Evolutionary conservation across 805 yeast species (phyloP).

Genomic region (Ogataea sp.): DNA sequence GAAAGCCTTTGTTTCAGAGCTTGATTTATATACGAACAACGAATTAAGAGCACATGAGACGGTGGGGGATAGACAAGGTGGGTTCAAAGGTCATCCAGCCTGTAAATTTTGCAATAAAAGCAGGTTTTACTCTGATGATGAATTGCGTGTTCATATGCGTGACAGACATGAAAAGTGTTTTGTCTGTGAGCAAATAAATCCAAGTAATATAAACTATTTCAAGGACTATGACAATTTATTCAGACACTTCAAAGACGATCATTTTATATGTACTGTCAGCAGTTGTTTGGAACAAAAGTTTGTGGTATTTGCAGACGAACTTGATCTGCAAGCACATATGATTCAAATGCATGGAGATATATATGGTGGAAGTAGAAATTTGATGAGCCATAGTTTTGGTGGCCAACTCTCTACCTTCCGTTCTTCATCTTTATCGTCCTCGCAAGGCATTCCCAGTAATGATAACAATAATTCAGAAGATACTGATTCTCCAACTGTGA

Average conservation of each 20-base stretch:
- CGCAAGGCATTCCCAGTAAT: conserved; percentile 5
- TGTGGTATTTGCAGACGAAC: conserved; percentile 81
- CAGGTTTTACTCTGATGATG: conserved; percentile 85
- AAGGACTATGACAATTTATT: conserved; percentile 67
- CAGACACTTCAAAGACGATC: conserved; percentile 65
- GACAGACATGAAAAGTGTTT: conserved; percentile 83
- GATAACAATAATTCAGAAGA: conserved; percentile 13
- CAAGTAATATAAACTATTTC: conserved; percentile 64
- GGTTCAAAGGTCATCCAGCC: conserved; percentile 83
- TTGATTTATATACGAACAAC: conserved; percentile 49
- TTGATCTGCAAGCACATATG: conserved; percentile 86
- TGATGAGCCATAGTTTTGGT: conserved; percentile 27
- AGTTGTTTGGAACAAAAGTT: conserved; percentile 82
- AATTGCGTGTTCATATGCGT: conserved; percentile 72
- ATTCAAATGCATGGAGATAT: conserved; percentile 68
- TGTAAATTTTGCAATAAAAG: conserved; percentile 73
- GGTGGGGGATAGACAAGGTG: conserved; percentile 66
- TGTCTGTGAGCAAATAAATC: conserved; percentile 69
- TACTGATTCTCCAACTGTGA: conserved; percentile 36
- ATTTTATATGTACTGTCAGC: conserved; percentile 70
- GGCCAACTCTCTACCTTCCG: conserved; percentile 54
- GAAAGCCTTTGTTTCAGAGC: conserved; percentile 68
- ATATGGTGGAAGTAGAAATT: conserved; percentile 34
- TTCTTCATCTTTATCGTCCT: conserved; percentile 8
- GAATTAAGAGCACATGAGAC: conserved; percentile 64